Base-by-base conservation (phyloP, 371 early-diverging fungal species). In the Mortierella sp. region DNA sequence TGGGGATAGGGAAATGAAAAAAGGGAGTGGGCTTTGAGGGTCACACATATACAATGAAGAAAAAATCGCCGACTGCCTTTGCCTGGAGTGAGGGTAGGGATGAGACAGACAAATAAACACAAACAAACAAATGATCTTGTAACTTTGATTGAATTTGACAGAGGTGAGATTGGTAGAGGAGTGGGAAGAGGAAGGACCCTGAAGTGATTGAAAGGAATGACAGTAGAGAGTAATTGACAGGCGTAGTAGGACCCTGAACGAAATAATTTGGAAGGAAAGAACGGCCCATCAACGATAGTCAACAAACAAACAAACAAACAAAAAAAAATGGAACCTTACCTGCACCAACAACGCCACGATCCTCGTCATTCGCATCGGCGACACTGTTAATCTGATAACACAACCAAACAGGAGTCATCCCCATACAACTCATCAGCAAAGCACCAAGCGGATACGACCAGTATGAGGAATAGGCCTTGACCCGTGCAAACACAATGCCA, bases 311-410 rank as follows among this genome's bases (percentile, higher is more conserved):
- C 51, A 14, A 29, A 14, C 8, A 10, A 46, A 46, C 14, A 14
- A 55, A n/a, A 44, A 46, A 3, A 14, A 14, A 46, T 12, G 48
- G 27, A 10, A 54, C 14, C 14, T 74, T 43, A 75, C 75, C 75
- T 35, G 82, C 77, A 48, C 82, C 82, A 55, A 77, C 77, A 4
- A 82, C 72, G 27, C 82, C 82, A 38, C 75, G 82, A 46, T 82
- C 71, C 38, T 82, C 78, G 54, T 77, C 55, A 18, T 71, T 56
- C 1, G 82, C 82, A 55, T 82, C 82, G 1, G 78, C 78, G 16
- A 82, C 82, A 46, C 78, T 68, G 16, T 82, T 82, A 55, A 82
- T 77, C 63, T 82, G 82, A n/a, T 75, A 77, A 21, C 78, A 74
- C 44, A 82, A 41, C 82, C 82, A 82, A 21, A 77, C 71, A 2